phyloP scores from a whole-genome alignment of 2,329 filamentous ascomycete species.

The Fusarium clavum region DNA sequence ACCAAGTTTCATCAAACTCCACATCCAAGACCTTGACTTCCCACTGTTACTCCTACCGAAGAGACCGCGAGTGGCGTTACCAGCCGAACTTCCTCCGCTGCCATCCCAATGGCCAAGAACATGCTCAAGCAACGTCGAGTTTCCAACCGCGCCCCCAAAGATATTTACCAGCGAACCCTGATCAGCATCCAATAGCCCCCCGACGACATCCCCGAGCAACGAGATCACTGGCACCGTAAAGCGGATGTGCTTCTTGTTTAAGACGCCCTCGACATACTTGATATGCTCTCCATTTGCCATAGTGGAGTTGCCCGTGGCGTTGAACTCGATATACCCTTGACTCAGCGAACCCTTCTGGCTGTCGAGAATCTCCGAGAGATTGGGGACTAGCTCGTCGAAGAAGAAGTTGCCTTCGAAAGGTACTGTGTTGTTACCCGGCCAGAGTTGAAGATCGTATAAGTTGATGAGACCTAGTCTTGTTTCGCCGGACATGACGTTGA shows the following conservation, averaged over 20 bases:
- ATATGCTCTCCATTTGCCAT: constrained; percentile 57
- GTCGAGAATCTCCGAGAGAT: constrained; percentile 55
- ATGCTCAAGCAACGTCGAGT: constrained; percentile 54
- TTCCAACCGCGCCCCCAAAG: constrained; percentile 54
- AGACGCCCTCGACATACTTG: constrained; percentile 57
- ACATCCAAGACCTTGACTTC: constrained; percentile 22
- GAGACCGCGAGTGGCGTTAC: neutral
- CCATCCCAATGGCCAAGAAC: constrained; percentile 52
- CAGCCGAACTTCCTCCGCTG: neutral
- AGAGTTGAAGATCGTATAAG: constrained; percentile 54
- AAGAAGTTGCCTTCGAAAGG: constrained; percentile 56
- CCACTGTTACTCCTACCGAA: neutral
- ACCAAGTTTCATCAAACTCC: constrained; percentile 22
- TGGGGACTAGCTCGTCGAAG: constrained; percentile 55
- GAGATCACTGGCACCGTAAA: constrained; percentile 54
- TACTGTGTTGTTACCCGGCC: constrained; percentile 57
- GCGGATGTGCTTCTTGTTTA: constrained; percentile 54
- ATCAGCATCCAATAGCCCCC: constrained; percentile 50
- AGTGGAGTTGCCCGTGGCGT: constrained; percentile 56
- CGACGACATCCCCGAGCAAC: constrained; percentile 53
- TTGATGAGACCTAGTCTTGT: constrained; percentile 54
- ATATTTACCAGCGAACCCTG: constrained; percentile 49
- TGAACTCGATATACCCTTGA: constrained; percentile 56
- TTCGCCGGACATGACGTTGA: constrained; percentile 57
- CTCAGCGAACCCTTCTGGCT: constrained; percentile 52